Evolutionary conservation across 2,329 filamentous ascomycete genomes (phyloP), one percentile per base, ranked within the genome.

Genomic region (Ophioceras dolichostomum): DNA sequence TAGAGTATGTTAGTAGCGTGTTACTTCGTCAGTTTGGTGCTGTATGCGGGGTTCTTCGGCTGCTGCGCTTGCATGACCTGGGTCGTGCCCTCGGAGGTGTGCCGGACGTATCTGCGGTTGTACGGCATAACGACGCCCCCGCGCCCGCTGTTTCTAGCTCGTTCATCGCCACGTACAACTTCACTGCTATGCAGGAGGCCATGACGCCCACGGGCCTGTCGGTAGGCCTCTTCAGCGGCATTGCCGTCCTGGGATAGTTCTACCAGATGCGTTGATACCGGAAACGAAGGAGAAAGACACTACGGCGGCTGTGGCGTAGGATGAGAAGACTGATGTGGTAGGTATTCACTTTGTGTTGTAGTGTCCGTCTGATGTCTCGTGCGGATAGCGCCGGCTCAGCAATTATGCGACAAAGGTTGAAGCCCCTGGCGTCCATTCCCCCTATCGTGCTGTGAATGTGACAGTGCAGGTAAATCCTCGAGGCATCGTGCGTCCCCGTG

Each of bases 261-360:
- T 84, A 83, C 55, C 79, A 84, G 58, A 62, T 83, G 33, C 83
- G 35, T 84, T 83, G 58, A 84, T 84, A 80, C 79, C 77, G 0
- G 78, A 83, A 62, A 83, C 79, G 3, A 83, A 83, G 63, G 73
- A 78, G 53, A 70, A 68, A n/a, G n/a, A n/a, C n/a, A n/a, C n/a
- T n/a, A n/a, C n/a, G n/a, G n/a, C n/a, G n/a, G n/a, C n/a, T n/a
- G n/a, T n/a, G n/a, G n/a, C n/a, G n/a, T n/a, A n/a, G n/a, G n/a
- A n/a, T n/a, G n/a, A n/a, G n/a, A n/a, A n/a, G n/a, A n/a, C n/a
- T n/a, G n/a, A n/a, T n/a, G n/a, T n/a, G n/a, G n/a, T n/a, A n/a
- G n/a, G n/a, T n/a, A n/a, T n/a, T n/a, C n/a, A n/a, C n/a, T n/a
- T n/a, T n/a, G n/a, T n/a, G n/a, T n/a, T n/a, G n/a, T n/a, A n/a